Percentiles rank a stretch among this genome's conserved stretches.
Conservation (phyloP, 1,284 basidiomycete species). For the Moesziomyces parantarcticus region DNA sequence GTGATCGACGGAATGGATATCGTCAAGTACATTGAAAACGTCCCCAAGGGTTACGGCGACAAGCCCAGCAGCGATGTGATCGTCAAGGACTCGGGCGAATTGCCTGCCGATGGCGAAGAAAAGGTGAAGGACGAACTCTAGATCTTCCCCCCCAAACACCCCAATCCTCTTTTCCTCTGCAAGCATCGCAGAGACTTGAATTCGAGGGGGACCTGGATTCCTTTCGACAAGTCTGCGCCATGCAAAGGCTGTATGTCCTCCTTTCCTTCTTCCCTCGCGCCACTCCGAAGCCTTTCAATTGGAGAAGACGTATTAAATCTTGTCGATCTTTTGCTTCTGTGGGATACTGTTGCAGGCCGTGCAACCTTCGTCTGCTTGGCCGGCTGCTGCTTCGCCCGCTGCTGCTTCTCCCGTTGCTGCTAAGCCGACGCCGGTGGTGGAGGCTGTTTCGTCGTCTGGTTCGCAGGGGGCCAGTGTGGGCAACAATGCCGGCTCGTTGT, state of each 20-base stretch:
- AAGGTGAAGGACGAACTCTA: conserved; percentile 63
- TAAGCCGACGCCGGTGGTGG: neutral
- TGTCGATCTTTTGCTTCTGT: too few species aligned
- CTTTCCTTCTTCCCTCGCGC: too few species aligned
- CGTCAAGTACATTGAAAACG: conserved; percentile 62
- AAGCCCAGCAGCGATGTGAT: conserved; percentile 54
- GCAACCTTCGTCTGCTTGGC: too few species aligned
- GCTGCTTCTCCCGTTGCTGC: neutral
- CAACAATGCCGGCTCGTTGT: conserved; percentile 26
- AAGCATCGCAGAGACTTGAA: neutral
- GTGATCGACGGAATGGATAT: conserved; percentile 62
- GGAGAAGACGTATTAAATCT: too few species aligned
- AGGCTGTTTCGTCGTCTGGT: neutral
- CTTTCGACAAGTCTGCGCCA: too few species aligned
- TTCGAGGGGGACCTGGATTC: too few species aligned
- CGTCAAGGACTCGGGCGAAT: conserved; percentile 59
- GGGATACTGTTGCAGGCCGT: too few species aligned
- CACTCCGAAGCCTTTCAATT: too few species aligned
- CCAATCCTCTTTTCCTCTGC: neutral
- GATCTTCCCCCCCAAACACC: conserved; percentile 8
- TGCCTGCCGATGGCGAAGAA: conserved; percentile 28
- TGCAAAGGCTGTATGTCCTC: too few species aligned
- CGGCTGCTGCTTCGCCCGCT: too few species aligned
- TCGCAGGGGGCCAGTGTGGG: neutral
- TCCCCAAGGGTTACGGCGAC: conserved; percentile 57